These are phyloP conservation scores for Miscanthus lutarioriparius DNA, from an alignment of 176 grass and related monocot genomes.

Conservation along the genomic window DNA sequence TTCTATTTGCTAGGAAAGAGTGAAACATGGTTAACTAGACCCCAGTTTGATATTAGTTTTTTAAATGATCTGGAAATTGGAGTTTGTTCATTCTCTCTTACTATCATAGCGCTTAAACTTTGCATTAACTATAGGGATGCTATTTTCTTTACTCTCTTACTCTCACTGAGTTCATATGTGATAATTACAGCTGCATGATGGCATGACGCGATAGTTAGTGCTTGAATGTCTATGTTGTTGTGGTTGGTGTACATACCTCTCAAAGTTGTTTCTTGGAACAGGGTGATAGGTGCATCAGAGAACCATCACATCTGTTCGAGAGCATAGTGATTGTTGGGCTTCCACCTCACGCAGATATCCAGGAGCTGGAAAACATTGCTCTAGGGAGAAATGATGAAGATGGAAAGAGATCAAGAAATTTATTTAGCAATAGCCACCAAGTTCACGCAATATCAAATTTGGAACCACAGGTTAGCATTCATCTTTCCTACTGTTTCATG, in stretches of 20 bases:
- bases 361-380: slow-evolving; percentile 68
- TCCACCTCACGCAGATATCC: slow-evolving; percentile 78
- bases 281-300: slow-evolving; percentile 72
- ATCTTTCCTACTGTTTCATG: slow-evolving; percentile 5
- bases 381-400: slow-evolving; percentile 67
- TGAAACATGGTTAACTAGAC: neutral
- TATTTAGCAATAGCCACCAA: slow-evolving; percentile 71
- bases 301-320: slow-evolving; percentile 86
- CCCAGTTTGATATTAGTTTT: slow-evolving; percentile 11
- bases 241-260: neutral
- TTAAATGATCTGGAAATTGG: neutral
- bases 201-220: neutral
- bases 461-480: slow-evolving; percentile 84
- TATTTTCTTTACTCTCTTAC: neutral
- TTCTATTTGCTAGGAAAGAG: slow-evolving; percentile 20
- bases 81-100: neutral
- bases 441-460: slow-evolving; percentile 83
- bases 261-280: slow-evolving; percentile 45
- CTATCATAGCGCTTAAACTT: neutral
- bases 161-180: neutral
- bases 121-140: slow-evolving; percentile 15
- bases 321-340: slow-evolving; percentile 93
- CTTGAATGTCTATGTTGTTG: slow-evolving; percentile 1
- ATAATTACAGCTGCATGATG: neutral
- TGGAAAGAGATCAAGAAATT: slow-evolving; percentile 67